Evolutionary conservation across 2,329 filamentous ascomycete genomes (phyloP).

Genomic region (Thelonectria rubi): DNA sequence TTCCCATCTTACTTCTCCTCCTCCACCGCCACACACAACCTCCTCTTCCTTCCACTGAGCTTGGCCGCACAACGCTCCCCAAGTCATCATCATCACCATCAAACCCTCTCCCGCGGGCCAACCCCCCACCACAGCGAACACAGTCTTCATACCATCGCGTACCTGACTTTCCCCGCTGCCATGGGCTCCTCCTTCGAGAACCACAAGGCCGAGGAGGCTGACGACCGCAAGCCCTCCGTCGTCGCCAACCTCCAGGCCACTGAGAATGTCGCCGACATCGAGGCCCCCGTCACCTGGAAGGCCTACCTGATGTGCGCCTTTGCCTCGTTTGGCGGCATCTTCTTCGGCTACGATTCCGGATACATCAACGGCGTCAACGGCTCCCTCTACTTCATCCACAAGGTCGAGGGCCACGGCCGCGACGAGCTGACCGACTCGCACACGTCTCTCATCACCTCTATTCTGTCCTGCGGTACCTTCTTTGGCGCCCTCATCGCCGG

Average conservation of each 20-base stretch:
- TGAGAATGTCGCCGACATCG: conserved; percentile 66
- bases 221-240: conserved; percentile 39
- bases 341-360: conserved; percentile 82
- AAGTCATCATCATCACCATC: too few species aligned
- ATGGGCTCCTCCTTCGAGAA: conserved; percentile 42
- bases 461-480: conserved; percentile 81
- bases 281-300: conserved; percentile 74
- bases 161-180: conserved; percentile 12
- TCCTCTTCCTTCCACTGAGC: neutral
- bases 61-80: neutral
- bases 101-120: neutral
- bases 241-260: conserved; percentile 50
- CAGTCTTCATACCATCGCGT: neutral
- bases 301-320: conserved; percentile 76
- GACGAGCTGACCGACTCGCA: conserved; percentile 51
- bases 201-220: conserved; percentile 24
- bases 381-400: conserved; percentile 59
- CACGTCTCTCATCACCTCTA: conserved; percentile 72
- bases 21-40: neutral
- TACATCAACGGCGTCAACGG: conserved; percentile 75
- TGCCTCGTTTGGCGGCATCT: conserved; percentile 76
- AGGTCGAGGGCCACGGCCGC: conserved; percentile 56
- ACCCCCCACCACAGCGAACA: neutral
- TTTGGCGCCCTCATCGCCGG: conserved; percentile 81
- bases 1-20: conserved; percentile 5